Base-by-base conservation (phyloP, 305 asterid genomes). In the Petunia hybrid region DNA sequence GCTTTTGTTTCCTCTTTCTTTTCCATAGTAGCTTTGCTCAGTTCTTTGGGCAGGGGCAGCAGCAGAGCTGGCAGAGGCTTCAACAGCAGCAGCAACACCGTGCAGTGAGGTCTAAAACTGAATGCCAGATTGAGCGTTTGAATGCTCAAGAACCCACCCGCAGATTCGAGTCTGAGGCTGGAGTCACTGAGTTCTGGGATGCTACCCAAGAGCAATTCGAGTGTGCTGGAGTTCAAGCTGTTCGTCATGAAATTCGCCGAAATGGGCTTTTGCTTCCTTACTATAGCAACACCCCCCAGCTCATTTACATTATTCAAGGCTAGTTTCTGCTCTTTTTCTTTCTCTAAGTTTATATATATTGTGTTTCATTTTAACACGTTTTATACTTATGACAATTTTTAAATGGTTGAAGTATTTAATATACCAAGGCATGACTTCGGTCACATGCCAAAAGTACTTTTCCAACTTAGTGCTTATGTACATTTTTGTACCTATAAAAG, bases 171-270 rank as follows among this genome's bases (percentile, higher is more conserved):
- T 87, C 92, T 0, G 97, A 93, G 84, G 97, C 91, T 0, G 97
- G 97, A 2, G 39, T 51, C 35, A 83, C 86, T 9, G 95, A 93
- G 84, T 84, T 83, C 79, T 93, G 97, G 97, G 95, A 91, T 63
- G 48, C 78, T 51, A 88, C 87, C 79, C 81, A 87, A 43, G 66
- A 84, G 78, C 91, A 88, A 77, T 80, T 90, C n/a, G 86, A 86
- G 77, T 93, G 97, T 75, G 98, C 94, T 10, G 93, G 97, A 3
- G 90, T 90, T 5, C 86, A 86, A 0, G 91, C 90, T 2, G 87
- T 86, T 6, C 84, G 84, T 77, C 89, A 90, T 10, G 45, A 42
- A 2, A 85, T 93, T 45, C 70, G 87, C 76, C 83, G 83, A 1
- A 82, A 46, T 22, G 93, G 95, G 8, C 90, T 93, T 5, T 74